These are phyloP conservation scores for Trichoderma parareesei DNA, from an alignment of 495 filamentous ascomycete genomes.

Conservation along the genomic window DNA sequence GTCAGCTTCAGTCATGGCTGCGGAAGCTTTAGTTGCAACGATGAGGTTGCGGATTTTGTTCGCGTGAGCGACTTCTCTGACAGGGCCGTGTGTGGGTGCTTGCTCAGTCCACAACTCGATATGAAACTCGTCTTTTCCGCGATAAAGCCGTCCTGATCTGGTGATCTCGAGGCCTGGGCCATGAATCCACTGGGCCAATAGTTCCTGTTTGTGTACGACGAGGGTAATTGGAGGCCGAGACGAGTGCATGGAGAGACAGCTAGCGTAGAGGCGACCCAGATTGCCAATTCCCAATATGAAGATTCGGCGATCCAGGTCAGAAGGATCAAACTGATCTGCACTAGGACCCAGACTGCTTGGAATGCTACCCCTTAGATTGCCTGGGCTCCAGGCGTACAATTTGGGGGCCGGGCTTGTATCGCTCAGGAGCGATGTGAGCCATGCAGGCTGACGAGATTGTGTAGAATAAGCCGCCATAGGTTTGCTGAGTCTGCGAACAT, in stretches of 20 bases:
- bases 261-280: constrained; percentile 40
- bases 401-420: constrained; percentile 2
- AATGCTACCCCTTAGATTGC: background rate
- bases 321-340: background rate
- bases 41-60: constrained; percentile 63
- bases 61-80: constrained; percentile 20
- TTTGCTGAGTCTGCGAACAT: no score
- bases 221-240: constrained; percentile 35
- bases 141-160: constrained; percentile 17
- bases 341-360: background rate
- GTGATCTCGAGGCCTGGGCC: constrained; percentile 27
- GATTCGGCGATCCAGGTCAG: constrained; percentile 20
- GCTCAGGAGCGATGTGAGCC: background rate
- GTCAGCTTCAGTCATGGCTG: constrained; percentile 52
- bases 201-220: constrained; percentile 33
- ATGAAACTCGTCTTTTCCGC: constrained; percentile 39
- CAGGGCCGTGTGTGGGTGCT: constrained; percentile 18
- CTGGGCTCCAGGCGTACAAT: constrained; percentile 8
- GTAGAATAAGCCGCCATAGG: background rate
- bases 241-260: constrained; percentile 22
- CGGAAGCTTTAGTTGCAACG: constrained; percentile 58
- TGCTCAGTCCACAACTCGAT: constrained; percentile 40
- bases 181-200: constrained; percentile 31
- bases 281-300: constrained; percentile 49
- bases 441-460: background rate